A percentile compares a stretch with the other conserved stretches of the same genome.
These are phyloP conservation scores for Cicer yamashitae DNA, from an alignment of 306 rosid species.

Conservation along the genomic window DNA sequence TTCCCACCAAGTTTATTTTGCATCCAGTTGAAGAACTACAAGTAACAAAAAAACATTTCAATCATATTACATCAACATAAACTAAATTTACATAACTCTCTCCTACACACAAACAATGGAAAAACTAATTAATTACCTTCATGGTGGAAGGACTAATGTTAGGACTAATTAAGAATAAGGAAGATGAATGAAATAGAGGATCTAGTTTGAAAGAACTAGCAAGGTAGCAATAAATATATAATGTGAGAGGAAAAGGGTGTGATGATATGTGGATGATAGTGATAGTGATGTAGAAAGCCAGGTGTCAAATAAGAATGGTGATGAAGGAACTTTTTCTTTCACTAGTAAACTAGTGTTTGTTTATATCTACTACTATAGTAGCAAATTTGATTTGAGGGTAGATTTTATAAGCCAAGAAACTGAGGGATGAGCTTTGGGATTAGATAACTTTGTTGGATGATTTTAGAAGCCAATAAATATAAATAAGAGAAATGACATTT, in stretches of 20 bases:
- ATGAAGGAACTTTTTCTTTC: conserved; percentile 13
- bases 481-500: no score
- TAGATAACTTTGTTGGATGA: conserved; percentile 39
- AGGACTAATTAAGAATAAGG: conserved; percentile 21
- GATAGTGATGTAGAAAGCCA: conserved; percentile 33
- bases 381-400: not conserved
- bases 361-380: not conserved
- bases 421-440: conserved; percentile 54
- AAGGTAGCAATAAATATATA: conserved; percentile 46
- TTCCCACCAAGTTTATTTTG: conserved; percentile 80
- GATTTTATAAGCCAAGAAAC: conserved; percentile 52
- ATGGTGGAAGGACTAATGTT: conserved; percentile 48
- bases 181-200: conserved; percentile 40
- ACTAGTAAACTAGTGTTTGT: conserved; percentile 13
- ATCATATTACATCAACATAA: conserved; percentile 19
- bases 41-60: conserved; percentile 17
- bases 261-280: conserved; percentile 41
- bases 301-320: conserved; percentile 34
- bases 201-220: conserved; percentile 29
- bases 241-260: conserved; percentile 42
- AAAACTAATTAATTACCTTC: conserved; percentile 61
- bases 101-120: not conserved
- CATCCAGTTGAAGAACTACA: conserved; percentile 94
- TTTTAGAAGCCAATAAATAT: not conserved
- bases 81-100: conserved; percentile 8